Percentiles rank a stretch among this genome's conserved stretches.
Conservation (phyloP, 2,329 filamentous ascomycete genomes). For the Trichoderma afroharzianum region DNA sequence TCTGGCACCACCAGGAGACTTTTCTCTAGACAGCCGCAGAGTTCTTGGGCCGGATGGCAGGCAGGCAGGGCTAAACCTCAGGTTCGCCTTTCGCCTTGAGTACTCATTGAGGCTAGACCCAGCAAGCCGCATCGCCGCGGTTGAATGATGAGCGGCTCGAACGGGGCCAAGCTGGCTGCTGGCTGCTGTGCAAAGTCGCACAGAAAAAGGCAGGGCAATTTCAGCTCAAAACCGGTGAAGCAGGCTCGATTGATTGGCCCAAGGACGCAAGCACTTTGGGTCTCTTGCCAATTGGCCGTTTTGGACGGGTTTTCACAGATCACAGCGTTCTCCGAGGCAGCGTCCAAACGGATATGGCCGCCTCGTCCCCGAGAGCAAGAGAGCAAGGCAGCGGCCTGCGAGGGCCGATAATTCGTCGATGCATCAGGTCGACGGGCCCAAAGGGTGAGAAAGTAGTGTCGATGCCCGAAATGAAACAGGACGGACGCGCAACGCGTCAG, state of each 20-base stretch:
- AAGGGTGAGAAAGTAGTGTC: constrained; percentile 18
- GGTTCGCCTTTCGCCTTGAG: constrained; percentile 6
- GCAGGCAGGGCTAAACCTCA: not conserved
- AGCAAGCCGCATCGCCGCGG: constrained; percentile 4
- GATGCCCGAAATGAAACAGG: constrained; percentile 19
- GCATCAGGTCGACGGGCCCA: constrained; percentile 1
- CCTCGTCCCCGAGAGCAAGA: constrained; percentile 8
- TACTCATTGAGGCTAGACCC: not conserved
- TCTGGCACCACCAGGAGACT: constrained; percentile 12
- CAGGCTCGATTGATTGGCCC: constrained; percentile 1
- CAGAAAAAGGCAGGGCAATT: not conserved
- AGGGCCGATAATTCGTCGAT: not conserved
- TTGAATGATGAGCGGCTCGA: not conserved
- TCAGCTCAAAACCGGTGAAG: constrained; percentile 11
- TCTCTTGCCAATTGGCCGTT: constrained; percentile 8
- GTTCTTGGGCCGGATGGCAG: constrained; percentile 8
- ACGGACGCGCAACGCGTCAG: constrained; percentile 14
- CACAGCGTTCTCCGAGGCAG: constrained; percentile 6
- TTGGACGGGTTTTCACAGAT: constrained; percentile 6
- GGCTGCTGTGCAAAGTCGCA: constrained; percentile 1
- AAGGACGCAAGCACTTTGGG: not conserved
- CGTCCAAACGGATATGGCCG: constrained; percentile 6
- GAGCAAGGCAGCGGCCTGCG: not conserved
- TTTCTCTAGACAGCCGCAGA: not conserved
- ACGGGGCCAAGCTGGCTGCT: not conserved